Percentiles rank a stretch among this genome's conserved stretches.
Evolutionary conservation across 352 stramenopile species (phyloP).

Genomic region (Phytopythium mirpurense): DNA sequence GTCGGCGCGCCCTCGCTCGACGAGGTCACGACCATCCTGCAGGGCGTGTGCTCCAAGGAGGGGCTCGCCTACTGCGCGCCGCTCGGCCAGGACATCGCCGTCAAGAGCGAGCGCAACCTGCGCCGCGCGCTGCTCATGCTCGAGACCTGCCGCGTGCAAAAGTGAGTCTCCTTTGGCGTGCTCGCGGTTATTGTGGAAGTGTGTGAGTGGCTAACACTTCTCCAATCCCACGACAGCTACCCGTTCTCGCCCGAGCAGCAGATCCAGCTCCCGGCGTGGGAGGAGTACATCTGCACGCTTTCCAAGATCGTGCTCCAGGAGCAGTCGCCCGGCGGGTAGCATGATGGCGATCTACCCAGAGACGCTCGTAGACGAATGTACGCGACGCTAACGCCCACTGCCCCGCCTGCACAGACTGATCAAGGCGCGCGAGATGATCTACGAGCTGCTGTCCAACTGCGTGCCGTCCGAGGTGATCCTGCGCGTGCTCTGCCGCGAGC

Average conservation of each 20-base stretch:
- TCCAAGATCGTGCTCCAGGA: conserved; percentile 93
- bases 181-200: no score
- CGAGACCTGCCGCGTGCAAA: conserved; percentile 89
- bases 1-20: conserved; percentile 90
- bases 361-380: no score
- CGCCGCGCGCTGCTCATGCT: conserved; percentile 97
- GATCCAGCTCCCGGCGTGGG: conserved; percentile 93
- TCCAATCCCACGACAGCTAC: no score
- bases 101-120: conserved; percentile 93
- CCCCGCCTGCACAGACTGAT: conserved; percentile 63
- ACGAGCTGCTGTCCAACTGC: conserved; percentile 98
- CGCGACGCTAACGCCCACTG: no score
- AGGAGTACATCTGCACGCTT: conserved; percentile 95
- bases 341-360: no score
- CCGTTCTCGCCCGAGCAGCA: conserved; percentile 80
- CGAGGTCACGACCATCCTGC: conserved; percentile 89
- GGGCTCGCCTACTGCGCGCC: conserved; percentile 82
- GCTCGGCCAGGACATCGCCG: conserved; percentile 89
- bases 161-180: conserved; percentile 20
- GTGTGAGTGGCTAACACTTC: no score
- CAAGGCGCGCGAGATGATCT: conserved; percentile 94
- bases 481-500: conserved; percentile 85
- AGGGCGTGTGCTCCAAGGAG: conserved; percentile 91
- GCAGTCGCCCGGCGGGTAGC: conserved; percentile 91
- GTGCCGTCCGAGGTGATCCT: conserved; percentile 98